Evolutionary conservation across 371 early-diverging fungal species (phyloP), one percentile per base, ranked within the genome.

Genomic region (Funneliformis caledonium): DNA sequence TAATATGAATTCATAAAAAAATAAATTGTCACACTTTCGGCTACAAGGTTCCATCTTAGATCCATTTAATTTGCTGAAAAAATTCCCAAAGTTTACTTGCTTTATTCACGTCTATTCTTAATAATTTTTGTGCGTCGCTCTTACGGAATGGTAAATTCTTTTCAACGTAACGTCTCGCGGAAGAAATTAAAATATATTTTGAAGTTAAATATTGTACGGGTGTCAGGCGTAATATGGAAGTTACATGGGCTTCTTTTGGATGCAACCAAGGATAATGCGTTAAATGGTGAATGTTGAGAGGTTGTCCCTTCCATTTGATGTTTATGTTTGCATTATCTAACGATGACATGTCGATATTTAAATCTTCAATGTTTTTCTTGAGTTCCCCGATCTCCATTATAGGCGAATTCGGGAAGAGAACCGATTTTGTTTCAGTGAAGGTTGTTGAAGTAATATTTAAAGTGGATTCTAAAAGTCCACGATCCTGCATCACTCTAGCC

Each of bases 51-150:
- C 37, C 37, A 3, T 52, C 14, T 50, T 77, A 65, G 56, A 79
- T 37, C 90, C 90, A 90, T 48, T 91, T 91, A 65, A 91, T 83
- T 48, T 84, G 84, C 59, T 88, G 87, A 83, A 89, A 93, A 81
- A 88, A 88, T 77, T 89, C 88, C 88, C 91, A 92, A 16, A 93
- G 85, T 60, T 88, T 88, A 82, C 90, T 89, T 42, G 92, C 91
- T 82, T 93, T 93, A 88, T 93, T 93, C 82, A 93, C 93, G 80
- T 93, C 92, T 43, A 93, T 89, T 31, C 90, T 90, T 64, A 91
- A 90, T 45, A 92, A 78, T 75, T 91, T 89, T 85, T 93, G 93
- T 10, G 93, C 93, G 83, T 93, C 92, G 77, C 90, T 88, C 84
- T 92, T 93, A 48, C 90, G 85, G 82, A 93, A 92, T 45, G 72